Percentiles rank a stretch among this genome's conserved stretches.
These are phyloP conservation scores for Cryptosporidium bovis DNA, from an alignment of 169 alveolate genomes.

Conservation along the genomic window DNA sequence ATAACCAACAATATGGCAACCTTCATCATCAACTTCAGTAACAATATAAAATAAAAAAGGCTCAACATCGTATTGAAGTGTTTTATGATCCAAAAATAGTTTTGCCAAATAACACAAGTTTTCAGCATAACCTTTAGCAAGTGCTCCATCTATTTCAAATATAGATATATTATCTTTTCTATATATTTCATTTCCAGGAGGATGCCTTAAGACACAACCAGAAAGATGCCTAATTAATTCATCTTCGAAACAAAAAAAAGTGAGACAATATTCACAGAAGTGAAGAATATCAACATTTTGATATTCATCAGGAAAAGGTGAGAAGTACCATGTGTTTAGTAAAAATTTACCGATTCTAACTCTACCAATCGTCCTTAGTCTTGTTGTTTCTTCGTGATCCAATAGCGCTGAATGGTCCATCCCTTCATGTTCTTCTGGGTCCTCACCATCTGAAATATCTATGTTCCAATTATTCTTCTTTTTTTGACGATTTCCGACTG, in stretches of 20 bases:
- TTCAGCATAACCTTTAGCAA: constrained; percentile 94
- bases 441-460: constrained; percentile 74
- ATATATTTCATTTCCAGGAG: constrained; percentile 99
- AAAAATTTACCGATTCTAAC: constrained; percentile 91
- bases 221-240: constrained; percentile 90
- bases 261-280: constrained; percentile 96
- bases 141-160: constrained; percentile 96
- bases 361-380: constrained; percentile 91
- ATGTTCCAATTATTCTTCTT: constrained; percentile 28
- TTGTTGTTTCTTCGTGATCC: constrained; percentile 96
- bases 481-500: constrained; percentile 9
- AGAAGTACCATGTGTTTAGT: constrained; percentile 97
- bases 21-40: constrained; percentile 90
- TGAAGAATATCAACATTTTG: constrained; percentile 92
- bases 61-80: constrained; percentile 83
- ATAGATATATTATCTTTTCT: constrained; percentile 91
- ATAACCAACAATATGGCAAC: constrained; percentile 92
- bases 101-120: constrained; percentile 95
- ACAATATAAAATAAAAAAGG: constrained; percentile 93
- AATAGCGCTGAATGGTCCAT: constrained; percentile 91
- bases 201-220: constrained; percentile 92
- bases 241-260: constrained; percentile 84
- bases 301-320: constrained; percentile 97
- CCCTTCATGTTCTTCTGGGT: constrained; percentile 84
- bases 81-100: constrained; percentile 97